These are phyloP conservation scores for Leucosporidium creatinivorum DNA, from an alignment of 768 basidiomycete species.

Conservation along the genomic window DNA sequence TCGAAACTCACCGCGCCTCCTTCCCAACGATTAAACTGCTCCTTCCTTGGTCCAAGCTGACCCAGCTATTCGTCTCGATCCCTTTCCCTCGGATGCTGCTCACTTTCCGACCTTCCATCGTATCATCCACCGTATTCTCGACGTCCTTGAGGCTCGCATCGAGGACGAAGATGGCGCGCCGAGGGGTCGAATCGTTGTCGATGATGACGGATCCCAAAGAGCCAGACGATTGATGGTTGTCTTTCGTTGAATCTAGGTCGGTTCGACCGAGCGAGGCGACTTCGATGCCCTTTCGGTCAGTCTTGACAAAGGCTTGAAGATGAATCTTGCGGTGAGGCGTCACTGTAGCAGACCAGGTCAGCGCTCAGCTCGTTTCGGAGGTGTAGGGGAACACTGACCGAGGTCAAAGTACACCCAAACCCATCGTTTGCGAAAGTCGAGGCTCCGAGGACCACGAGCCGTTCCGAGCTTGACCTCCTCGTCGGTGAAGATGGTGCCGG, in stretches of 20 bases:
- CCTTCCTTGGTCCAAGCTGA: neutral
- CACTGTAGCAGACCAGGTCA: neutral
- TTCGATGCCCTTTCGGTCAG: neutral
- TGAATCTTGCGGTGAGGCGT: neutral
- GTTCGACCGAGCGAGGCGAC: neutral
- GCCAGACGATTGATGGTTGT: neutral
- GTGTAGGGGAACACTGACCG: neutral
- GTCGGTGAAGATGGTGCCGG: neutral
- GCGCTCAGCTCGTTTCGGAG: no score
- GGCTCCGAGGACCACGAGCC: neutral
- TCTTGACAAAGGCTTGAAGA: neutral
- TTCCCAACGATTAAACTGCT: neutral
- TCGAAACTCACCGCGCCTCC: neutral
- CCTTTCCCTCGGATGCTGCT: neutral
- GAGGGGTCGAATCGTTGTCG: neutral
- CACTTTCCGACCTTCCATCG: neutral
- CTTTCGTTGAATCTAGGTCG: neutral
- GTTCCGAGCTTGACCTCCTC: neutral
- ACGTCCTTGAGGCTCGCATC: neutral
- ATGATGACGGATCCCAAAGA: neutral
- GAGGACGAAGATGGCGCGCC: neutral
- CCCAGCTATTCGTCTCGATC: neutral
- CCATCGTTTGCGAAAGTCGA: slow-evolving; percentile 2
- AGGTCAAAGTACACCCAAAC: slow-evolving; percentile 7
- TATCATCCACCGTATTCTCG: neutral